A percentile compares a stretch with the other conserved stretches of the same genome.
phyloP scores from a whole-genome alignment of 1,284 basidiomycete genomes.

The Phenoliferia sp. region DNA sequence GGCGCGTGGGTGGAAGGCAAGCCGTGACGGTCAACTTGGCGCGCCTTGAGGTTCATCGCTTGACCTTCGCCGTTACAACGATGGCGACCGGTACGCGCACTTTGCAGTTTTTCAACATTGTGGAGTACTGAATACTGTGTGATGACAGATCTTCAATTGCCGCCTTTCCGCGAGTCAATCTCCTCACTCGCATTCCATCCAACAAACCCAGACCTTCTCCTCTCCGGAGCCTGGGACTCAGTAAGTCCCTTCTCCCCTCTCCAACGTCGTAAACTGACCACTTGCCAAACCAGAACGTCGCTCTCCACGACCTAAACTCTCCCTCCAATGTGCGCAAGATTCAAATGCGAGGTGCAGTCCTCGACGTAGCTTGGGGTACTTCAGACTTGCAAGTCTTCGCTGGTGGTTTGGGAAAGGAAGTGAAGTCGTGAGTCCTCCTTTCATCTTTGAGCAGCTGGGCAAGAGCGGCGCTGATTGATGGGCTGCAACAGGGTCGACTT shows the following conservation, averaged over 20 bases:
- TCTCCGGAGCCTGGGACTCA: constrained; percentile 83
- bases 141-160: constrained; percentile 16
- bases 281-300: constrained; percentile 37
- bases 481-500: constrained; percentile 44
- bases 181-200: constrained; percentile 77
- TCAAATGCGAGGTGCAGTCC: constrained; percentile 43
- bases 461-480: background rate
- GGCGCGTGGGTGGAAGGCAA: background rate
- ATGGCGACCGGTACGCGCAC: background rate
- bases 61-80: background rate
- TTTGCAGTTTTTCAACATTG: background rate
- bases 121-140: background rate
- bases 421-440: constrained; percentile 51
- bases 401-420: constrained; percentile 46
- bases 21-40: too few relatives aligned
- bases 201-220: constrained; percentile 63
- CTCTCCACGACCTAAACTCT: constrained; percentile 41
- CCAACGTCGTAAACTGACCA: background rate
- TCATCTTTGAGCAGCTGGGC: background rate
- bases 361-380: constrained; percentile 42
- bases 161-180: constrained; percentile 77
- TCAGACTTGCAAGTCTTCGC: constrained; percentile 39
- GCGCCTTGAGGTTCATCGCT: background rate
- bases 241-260: constrained; percentile 49
- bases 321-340: constrained; percentile 41